These are phyloP conservation scores for Gastroboletus turbinatus DNA, from an alignment of 1,284 basidiomycete species.

Conservation along the genomic window DNA sequence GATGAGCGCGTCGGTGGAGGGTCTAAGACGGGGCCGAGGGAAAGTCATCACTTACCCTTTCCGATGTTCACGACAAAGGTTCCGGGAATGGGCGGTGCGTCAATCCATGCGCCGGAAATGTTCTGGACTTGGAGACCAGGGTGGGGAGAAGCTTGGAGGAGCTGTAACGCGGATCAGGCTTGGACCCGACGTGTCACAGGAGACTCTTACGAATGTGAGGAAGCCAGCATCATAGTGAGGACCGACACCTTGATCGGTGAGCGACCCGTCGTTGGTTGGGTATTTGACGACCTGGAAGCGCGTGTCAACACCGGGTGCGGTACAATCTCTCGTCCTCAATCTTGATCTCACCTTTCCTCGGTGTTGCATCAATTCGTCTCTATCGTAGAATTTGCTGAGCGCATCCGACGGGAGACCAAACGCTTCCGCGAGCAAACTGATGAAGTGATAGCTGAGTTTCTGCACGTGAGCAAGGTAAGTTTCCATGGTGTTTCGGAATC, in stretches of 20 bases:
- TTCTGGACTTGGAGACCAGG: slow-evolving; percentile 45
- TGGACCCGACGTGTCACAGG: background rate
- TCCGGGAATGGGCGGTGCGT: slow-evolving; percentile 47
- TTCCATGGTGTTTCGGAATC: slow-evolving; percentile 35
- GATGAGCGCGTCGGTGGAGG: background rate
- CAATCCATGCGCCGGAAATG: slow-evolving; percentile 47
- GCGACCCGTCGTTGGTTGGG: slow-evolving; percentile 32
- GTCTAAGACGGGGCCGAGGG: too few species aligned
- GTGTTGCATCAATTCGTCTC: slow-evolving; percentile 34
- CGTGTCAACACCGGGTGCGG: background rate
- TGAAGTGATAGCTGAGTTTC: slow-evolving; percentile 29
- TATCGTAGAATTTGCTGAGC: slow-evolving; percentile 32
- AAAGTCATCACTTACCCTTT: slow-evolving; percentile 30
- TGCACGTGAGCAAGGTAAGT: slow-evolving; percentile 28
- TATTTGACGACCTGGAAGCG: slow-evolving; percentile 38
- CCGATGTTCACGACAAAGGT: slow-evolving; percentile 57
- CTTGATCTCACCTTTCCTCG: slow-evolving; percentile 28
- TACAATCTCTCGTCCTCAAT: background rate
- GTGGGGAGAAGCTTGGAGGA: slow-evolving; percentile 44
- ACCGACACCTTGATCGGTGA: slow-evolving; percentile 41
- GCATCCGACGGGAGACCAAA: slow-evolving; percentile 33
- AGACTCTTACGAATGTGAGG: slow-evolving; percentile 37
- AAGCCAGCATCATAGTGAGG: slow-evolving; percentile 44
- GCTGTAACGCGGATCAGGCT: slow-evolving; percentile 22
- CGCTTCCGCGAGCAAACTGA: slow-evolving; percentile 30